A percentile compares a stretch with the other conserved stretches of the same genome.
phyloP scores from a whole-genome alignment of 768 basidiomycete genomes.

The Harrya chromipes region DNA sequence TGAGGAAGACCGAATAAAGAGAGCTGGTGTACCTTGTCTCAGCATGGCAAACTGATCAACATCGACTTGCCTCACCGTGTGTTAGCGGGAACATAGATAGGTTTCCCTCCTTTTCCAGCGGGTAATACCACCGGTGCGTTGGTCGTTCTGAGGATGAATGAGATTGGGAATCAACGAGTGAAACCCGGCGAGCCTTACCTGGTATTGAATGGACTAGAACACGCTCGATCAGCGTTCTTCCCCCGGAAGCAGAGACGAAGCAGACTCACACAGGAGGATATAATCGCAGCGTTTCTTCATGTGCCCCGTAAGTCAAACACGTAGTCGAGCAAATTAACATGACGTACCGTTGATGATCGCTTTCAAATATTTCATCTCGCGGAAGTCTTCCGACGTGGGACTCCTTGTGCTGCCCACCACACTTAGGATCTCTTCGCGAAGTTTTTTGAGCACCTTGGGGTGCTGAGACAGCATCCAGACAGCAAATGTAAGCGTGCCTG shows the following conservation, averaged over 20 bases:
- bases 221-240: neutral
- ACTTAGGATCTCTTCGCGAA: constrained; percentile 30
- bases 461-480: constrained; percentile 45
- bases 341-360: constrained; percentile 37
- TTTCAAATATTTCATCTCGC: constrained; percentile 38
- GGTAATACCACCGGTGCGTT: constrained; percentile 23
- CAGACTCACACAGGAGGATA: constrained; percentile 31
- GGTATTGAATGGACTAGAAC: constrained; percentile 25
- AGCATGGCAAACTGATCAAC: neutral
- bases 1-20: constrained; percentile 47
- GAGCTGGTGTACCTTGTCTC: constrained; percentile 24
- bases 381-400: constrained; percentile 34
- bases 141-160: constrained; percentile 19
- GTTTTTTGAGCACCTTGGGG: constrained; percentile 25
- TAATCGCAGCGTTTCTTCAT: constrained; percentile 28
- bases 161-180: neutral
- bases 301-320: constrained; percentile 1
- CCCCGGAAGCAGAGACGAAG: neutral
- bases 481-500: constrained; percentile 31
- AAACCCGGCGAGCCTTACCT: constrained; percentile 6
- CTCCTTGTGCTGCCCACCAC: constrained; percentile 24
- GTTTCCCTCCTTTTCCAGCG: constrained; percentile 20
- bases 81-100: constrained; percentile 33
- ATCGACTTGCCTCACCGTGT: constrained; percentile 20
- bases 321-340: neutral